Evolutionary conservation across 169 alveolate species (phyloP), one percentile per base, ranked within the genome.

Genomic region (Babesia ovis): DNA sequence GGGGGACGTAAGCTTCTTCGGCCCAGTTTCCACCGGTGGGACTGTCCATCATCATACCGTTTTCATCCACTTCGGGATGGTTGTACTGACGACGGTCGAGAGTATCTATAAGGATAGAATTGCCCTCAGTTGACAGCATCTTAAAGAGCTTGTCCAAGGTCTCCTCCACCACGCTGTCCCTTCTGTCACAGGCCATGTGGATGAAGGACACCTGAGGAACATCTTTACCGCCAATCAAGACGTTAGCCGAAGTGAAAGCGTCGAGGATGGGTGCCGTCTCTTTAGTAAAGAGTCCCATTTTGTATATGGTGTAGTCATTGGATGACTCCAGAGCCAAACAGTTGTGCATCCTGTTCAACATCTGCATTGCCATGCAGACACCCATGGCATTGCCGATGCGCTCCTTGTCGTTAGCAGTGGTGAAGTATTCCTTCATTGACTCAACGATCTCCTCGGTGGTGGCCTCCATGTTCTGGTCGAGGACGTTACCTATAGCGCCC

Each of bases 401-500:
- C 27, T 67, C 50, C 46, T 60, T 64, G 39, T 48, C 2, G 58
- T 48, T 46, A 14, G 61, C 85, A 11, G 67, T 48, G 14, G 59
- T 16, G 59, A 81, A 71, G 67, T 81, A 81, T 2, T 55, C 59
- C 48, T 32, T 31, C 81, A 81, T 18, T 20, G 89, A 50, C 22
- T 23, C 23, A 16, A 68, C 85, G n/a, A 81, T 43, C 68, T 72
- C 84, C 37, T 18, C 43, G n/a, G 61, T 31, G 11, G 67, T 45
- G 16, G 79, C 60, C 16, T 70, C 84, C 84, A 81, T 70, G 29
- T 67, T 71, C 58, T 41, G 58, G 68, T 58, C 72, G 5, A 81
- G 73, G 3, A 68, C 72, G 57, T 81, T 81, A 25, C 85, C 89
- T 23, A 81, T 25, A 27, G 89, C 77, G n/a, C 89, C 89, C 18